These are phyloP conservation scores for Sarocladium brachiariae DNA, from an alignment of 2,329 filamentous ascomycete genomes.

Conservation along the genomic window DNA sequence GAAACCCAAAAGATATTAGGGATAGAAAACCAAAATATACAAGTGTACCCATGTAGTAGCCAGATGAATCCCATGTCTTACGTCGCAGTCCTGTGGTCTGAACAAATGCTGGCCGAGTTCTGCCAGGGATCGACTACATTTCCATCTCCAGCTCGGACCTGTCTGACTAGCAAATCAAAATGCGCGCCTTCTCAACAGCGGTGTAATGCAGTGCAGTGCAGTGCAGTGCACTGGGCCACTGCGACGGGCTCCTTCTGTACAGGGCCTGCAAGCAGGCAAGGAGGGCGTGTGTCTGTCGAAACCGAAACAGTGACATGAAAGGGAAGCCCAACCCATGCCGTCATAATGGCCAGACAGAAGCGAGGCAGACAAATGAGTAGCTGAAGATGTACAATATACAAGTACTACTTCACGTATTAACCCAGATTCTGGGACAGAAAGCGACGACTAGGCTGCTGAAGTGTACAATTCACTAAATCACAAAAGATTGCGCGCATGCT, in stretches of 20 bases:
- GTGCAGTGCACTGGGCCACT: background rate
- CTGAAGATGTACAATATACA: background rate
- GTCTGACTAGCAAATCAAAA: background rate
- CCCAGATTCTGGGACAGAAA: too few species aligned
- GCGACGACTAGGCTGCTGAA: too few species aligned
- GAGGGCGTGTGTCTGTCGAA: constrained; percentile 1
- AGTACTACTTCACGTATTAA: too few species aligned
- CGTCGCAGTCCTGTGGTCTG: background rate
- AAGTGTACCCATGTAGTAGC: too few species aligned
- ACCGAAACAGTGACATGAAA: background rate
- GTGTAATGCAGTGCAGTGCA: background rate
- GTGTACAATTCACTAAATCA: too few species aligned
- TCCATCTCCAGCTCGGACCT: too few species aligned
- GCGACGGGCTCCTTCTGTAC: constrained; percentile 2
- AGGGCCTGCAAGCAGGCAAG: background rate
- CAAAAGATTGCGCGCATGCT: too few species aligned
- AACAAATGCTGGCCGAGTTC: background rate
- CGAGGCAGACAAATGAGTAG: background rate
- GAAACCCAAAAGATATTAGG: too few species aligned
- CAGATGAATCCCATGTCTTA: background rate
- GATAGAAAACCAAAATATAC: too few species aligned
- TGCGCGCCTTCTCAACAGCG: constrained; percentile 1
- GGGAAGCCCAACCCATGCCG: background rate
- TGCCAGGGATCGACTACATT: too few species aligned
- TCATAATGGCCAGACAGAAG: background rate